Base-by-base conservation (phyloP, 345 rosid species). In the Viola odorata region DNA sequence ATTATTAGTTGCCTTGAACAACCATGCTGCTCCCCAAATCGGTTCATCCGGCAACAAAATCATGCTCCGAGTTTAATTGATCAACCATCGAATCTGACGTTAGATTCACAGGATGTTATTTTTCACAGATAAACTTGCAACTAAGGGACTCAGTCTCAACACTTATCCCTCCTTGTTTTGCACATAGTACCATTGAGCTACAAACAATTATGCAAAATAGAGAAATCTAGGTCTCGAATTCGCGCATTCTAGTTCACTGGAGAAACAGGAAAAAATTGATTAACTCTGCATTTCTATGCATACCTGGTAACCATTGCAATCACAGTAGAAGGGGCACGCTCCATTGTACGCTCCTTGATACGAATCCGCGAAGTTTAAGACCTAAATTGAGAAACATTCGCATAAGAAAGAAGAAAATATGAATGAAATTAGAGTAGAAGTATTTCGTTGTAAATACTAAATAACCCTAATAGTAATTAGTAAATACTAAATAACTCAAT, bases 271-370 rank as follows among this genome's bases (percentile, higher is more conserved):
- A 9, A 12, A 45, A 45, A 32, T 37, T 12, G 50, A 32, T 12
- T 41, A n/a, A 51, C 32, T 62, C 32, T 16, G 47, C 8, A 54
- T 54, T 14, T 38, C 23, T 13, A 16, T 7, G 10, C 14, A 11
- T 48, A 59, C 74, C 74, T 70, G 61, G 37, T 64, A 70, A 57
- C 74, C 74, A 53, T 61, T 58, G 60, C 3, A 70, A 45, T 70
- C 69, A 12, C 69, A 70, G 69, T 70, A 70, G 14, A 70, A 70
- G 0, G 74, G 69, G 54, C 74, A 70, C 37, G 63, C 74, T 64
- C 64, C 54, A 8, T 64, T 70, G 14, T 70, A 70, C 1, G 69
- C 58, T 38, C 74, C 74, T 12, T 69, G 69, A 42, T 63, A 57
- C 51, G 65, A 47, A 39, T 63, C 69, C 2, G 74, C 74, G 54